phyloP scores from a whole-genome alignment of 345 rosid species.

The Corchorus capsularis region DNA sequence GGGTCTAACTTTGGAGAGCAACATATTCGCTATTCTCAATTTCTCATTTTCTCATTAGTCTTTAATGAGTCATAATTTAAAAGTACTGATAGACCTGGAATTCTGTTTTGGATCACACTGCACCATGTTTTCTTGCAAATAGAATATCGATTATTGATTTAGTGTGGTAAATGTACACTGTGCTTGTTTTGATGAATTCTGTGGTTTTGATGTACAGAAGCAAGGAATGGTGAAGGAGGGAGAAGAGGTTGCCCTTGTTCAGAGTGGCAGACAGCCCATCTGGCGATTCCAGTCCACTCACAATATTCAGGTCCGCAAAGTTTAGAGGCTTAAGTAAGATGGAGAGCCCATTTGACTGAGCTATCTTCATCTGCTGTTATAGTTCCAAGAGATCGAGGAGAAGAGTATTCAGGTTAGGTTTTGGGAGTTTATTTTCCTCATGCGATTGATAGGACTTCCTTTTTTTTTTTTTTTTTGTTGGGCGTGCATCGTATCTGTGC shows the following conservation, averaged over 20 bases:
- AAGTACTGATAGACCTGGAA: neutral
- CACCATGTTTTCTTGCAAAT: neutral
- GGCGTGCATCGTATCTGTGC: neutral
- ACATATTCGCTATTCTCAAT: neutral
- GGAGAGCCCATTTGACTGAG: neutral
- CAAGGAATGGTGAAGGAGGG: slow-evolving; percentile 97
- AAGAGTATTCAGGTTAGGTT: neutral
- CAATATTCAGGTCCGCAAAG: slow-evolving; percentile 93
- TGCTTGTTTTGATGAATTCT: neutral
- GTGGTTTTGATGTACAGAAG: slow-evolving; percentile 45
- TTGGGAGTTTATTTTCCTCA: neutral
- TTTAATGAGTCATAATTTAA: slow-evolving; percentile 6
- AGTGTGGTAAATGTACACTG: neutral
- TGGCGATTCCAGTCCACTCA: slow-evolving; percentile 98
- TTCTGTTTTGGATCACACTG: neutral
- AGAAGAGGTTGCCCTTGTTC: slow-evolving; percentile 91
- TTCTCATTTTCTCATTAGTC: neutral
- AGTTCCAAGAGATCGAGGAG: neutral
- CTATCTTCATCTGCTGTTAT: neutral
- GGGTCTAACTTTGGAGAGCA: too few species aligned
- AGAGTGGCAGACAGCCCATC: slow-evolving; percentile 91
- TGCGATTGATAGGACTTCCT: neutral
- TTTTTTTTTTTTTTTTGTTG: neutral
- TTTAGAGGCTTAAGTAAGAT: slow-evolving; percentile 32
- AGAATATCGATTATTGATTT: neutral